A percentile compares a stretch with the other conserved stretches of the same genome.
These are phyloP conservation scores for Begonia loranthoides DNA, from an alignment of 306 rosid genomes.

Conservation along the genomic window DNA sequence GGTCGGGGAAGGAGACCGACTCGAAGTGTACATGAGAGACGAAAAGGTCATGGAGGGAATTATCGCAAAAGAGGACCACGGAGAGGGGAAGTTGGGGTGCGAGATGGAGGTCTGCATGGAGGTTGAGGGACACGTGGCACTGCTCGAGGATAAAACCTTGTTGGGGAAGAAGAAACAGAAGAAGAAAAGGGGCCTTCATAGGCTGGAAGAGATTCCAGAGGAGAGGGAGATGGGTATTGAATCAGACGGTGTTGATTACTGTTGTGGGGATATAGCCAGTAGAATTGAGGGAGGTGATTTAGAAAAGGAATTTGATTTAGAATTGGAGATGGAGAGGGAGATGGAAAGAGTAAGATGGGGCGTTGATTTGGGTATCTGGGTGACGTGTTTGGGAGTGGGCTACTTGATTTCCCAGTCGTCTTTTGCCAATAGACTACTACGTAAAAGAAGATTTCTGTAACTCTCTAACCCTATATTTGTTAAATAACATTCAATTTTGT, in stretches of 20 bases:
- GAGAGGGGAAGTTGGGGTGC: slow-evolving; percentile 34
- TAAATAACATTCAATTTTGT: too few species aligned
- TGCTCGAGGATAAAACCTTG: slow-evolving; percentile 19
- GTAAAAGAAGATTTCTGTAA: slow-evolving; percentile 10
- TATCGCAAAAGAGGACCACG: slow-evolving; percentile 20
- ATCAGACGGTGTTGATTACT: slow-evolving; percentile 14
- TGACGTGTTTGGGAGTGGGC: slow-evolving; percentile 42
- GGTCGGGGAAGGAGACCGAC: slow-evolving; percentile 22
- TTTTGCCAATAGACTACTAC: slow-evolving; percentile 21
- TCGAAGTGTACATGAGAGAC: slow-evolving; percentile 28
- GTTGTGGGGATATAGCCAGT: neutral
- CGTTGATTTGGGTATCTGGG: slow-evolving; percentile 47
- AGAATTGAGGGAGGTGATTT: slow-evolving; percentile 13
- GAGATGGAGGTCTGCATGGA: slow-evolving; percentile 32
- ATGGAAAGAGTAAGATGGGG: slow-evolving; percentile 30
- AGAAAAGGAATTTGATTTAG: slow-evolving; percentile 2
- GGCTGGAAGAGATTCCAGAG: slow-evolving; percentile 39
- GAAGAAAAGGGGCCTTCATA: slow-evolving; percentile 13
- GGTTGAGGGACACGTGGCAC: slow-evolving; percentile 28
- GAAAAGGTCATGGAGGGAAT: slow-evolving; percentile 29
- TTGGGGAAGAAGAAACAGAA: slow-evolving; percentile 8
- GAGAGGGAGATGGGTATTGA: slow-evolving; percentile 14
- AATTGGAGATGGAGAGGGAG: slow-evolving; percentile 2
- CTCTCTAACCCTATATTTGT: too few species aligned
- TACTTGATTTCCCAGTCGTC: slow-evolving; percentile 36